phyloP scores from a whole-genome alignment of 2,329 filamentous ascomycete genomes.

The Aspergillus phoenicis region DNA sequence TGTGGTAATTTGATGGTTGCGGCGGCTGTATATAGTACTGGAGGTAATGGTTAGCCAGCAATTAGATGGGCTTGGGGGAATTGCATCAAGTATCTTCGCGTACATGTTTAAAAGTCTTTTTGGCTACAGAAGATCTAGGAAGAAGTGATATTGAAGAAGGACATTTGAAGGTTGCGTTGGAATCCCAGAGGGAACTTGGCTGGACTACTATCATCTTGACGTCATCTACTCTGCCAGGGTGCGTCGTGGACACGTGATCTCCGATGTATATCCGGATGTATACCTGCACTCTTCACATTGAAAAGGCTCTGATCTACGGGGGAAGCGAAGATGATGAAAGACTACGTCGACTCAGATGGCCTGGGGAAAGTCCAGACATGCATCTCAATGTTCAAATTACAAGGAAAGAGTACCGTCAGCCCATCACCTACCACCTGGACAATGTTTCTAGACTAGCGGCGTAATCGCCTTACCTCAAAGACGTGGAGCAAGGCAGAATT shows the following conservation, averaged over 20 bases:
- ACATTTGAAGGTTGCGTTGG: not conserved
- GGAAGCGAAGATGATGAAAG: not conserved
- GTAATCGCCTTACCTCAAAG: not conserved
- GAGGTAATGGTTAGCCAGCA: not conserved
- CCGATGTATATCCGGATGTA: not conserved
- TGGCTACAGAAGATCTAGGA: not conserved
- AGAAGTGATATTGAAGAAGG: not conserved
- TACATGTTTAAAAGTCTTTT: not conserved
- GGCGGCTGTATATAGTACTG: not conserved
- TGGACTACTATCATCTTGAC: constrained; percentile 6
- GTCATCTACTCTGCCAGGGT: not conserved
- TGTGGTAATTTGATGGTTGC: too few relatives aligned
- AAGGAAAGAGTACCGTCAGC: not conserved
- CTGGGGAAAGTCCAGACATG: not conserved
- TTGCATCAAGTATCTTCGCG: not conserved
- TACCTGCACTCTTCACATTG: not conserved
- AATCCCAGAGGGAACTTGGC: not conserved
- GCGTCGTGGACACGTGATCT: not conserved
- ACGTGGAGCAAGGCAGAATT: not conserved
- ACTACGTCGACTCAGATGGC: too few relatives aligned
- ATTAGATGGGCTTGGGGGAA: not conserved
- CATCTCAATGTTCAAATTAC: not conserved
- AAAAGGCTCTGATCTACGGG: not conserved
- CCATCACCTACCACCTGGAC: not conserved
- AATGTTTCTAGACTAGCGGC: not conserved